Percentiles rank a stretch among this genome's conserved stretches.
phyloP scores from a whole-genome alignment of 2,329 filamentous ascomycete genomes.

The Talaromyces sp. region DNA sequence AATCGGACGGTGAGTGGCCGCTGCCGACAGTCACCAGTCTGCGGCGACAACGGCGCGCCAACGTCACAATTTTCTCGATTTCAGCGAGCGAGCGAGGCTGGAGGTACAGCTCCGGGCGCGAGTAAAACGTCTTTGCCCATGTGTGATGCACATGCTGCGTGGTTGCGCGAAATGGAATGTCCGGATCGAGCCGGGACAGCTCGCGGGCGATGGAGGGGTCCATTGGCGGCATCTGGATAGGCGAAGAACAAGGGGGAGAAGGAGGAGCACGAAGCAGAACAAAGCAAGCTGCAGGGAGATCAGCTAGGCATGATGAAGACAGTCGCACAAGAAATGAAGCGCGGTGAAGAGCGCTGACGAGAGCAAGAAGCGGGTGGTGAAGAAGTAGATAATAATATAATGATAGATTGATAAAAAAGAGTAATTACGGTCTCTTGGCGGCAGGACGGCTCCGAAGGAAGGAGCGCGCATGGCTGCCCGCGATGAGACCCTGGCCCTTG shows the following conservation, averaged over 20 bases:
- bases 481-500: background rate
- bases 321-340: background rate
- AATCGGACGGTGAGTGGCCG: conserved; percentile 83
- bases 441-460: background rate
- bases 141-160: conserved; percentile 75
- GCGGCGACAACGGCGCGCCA: conserved; percentile 75
- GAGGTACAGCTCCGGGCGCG: conserved; percentile 83
- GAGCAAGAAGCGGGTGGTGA: background rate
- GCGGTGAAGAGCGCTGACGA: background rate
- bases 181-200: conserved; percentile 53
- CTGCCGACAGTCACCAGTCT: conserved; percentile 83
- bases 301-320: background rate
- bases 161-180: conserved; percentile 70
- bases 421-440: background rate
- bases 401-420: background rate
- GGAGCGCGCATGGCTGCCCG: too few relatives aligned
- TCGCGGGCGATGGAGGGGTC: conserved; percentile 49
- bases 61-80: conserved; percentile 73
- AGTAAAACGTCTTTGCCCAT: conserved; percentile 91
- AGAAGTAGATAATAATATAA: background rate
- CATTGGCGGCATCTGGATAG: conserved; percentile 17
- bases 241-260: background rate
- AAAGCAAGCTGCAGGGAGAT: background rate
- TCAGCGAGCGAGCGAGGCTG: conserved; percentile 74
- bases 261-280: background rate